Base-by-base conservation (phyloP, 2,329 filamentous ascomycete species). In the Cyclaneusma minus region DNA sequence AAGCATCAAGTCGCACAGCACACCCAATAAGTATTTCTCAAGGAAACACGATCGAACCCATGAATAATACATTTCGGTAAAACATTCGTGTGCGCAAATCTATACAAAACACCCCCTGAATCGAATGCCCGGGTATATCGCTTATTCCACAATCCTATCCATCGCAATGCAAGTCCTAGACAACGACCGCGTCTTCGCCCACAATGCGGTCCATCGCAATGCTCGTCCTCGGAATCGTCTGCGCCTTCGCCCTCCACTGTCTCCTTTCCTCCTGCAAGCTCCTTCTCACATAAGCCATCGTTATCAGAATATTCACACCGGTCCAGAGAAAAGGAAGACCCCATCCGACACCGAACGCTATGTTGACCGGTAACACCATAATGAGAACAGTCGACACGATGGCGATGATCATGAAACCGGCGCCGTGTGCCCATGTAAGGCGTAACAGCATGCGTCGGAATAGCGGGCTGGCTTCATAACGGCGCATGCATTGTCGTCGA, bases 391-490 rank as follows among this genome's bases (percentile, higher is more conserved):
- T 43, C 6, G 36, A 27, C 10, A 40, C 29, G 19, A 35, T 38
- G n/a, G 39, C 36, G 19, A 39, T 34, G 10, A 26, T 28, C n/a
- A 41, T 23, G 16, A 42, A 25, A 9, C 35, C 37, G 12, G 38
- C 13, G 3, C 39, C 35, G 56, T 56, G 47, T 25, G 30, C 33
- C 39, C 37, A 43, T 19, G 25, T 39, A 22, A 43, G 8, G 4
- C 35, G 21, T 29, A 40, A 25, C 10, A 43, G 29, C 39, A 42
- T 42, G 4, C 33, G 27, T 24, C 40, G 24, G 24, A 43, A 42
- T 16, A 30, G 20, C 12, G 36, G 32, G 25, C 39, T 43, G 16
- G 36, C 29, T 22, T 42, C 38, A 19, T 40, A 44, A 36, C 40
- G 33, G 24, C 31, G 39, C 29, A 38, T 37, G 7, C 39, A 24